These are phyloP conservation scores for Fusarium sp. DNA, from an alignment of 2,329 filamentous ascomycete genomes.

Conservation along the genomic window DNA sequence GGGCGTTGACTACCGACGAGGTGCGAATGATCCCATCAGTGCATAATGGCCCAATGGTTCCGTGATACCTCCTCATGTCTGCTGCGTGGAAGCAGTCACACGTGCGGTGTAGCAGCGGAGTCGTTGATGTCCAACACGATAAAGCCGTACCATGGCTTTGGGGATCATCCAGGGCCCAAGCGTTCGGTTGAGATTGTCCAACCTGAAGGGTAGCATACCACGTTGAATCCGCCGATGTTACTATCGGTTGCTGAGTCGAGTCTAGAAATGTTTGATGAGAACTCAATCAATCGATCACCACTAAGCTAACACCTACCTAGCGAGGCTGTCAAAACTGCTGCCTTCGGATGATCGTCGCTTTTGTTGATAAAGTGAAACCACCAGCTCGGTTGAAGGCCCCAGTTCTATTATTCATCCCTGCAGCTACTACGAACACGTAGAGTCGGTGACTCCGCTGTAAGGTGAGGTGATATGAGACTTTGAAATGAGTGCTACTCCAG, in stretches of 20 bases:
- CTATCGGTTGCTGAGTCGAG: conserved; percentile 31
- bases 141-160: conserved; percentile 20
- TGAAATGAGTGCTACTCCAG: conserved; percentile 27
- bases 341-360: conserved; percentile 33
- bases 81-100: conserved; percentile 21
- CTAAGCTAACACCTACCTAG: conserved; percentile 13
- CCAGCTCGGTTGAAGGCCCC: conserved; percentile 34
- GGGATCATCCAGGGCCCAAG: conserved; percentile 29
- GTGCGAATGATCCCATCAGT: conserved; percentile 16
- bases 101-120: conserved; percentile 28
- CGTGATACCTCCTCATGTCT: conserved; percentile 1
- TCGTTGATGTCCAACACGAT: conserved; percentile 2
- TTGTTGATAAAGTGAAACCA: conserved; percentile 37
- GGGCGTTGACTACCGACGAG: conserved; percentile 34
- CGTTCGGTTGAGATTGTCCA: conserved; percentile 29
- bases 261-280: conserved; percentile 24
- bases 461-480: conserved; percentile 28
- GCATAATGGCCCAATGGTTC: conserved; percentile 19
- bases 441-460: conserved; percentile 28
- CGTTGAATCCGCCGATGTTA: conserved; percentile 28
- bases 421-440: conserved; percentile 21
- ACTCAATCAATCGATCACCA: conserved; percentile 17
- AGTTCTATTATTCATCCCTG: conserved; percentile 26
- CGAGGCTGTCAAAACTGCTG: conserved; percentile 17
- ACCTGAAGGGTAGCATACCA: conserved; percentile 32